phyloP scores from a whole-genome alignment of 108 stramenopile species.

The Mediolabrus comicus region DNA sequence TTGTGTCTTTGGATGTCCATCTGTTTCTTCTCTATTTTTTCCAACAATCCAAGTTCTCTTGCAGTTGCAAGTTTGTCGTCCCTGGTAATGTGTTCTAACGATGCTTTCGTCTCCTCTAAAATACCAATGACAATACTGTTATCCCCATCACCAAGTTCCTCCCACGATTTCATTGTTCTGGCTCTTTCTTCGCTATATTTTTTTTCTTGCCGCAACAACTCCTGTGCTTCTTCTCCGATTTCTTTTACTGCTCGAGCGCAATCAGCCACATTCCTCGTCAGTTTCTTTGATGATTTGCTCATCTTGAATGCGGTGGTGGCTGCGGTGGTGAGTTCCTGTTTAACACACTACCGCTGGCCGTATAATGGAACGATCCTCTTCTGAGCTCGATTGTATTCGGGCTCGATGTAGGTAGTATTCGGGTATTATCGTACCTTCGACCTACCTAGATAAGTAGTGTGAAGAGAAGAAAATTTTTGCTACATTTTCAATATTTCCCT shows the following conservation, averaged over 20 bases:
- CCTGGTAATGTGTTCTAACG: constrained; percentile 21
- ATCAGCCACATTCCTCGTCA: background rate
- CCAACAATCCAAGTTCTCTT: constrained; percentile 24
- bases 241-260: background rate
- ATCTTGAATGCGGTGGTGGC: no score
- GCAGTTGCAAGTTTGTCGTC: constrained; percentile 33
- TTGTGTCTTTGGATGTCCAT: constrained; percentile 40
- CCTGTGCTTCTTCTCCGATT: background rate
- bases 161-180: constrained; percentile 3
- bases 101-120: constrained; percentile 22
- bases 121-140: constrained; percentile 7
- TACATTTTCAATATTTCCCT: no score
- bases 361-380: no score
- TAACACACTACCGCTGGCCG: no score
- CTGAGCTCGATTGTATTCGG: no score
- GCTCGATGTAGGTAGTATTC: no score
- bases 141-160: constrained; percentile 2
- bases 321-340: no score
- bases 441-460: no score
- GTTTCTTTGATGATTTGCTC: no score
- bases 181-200: constrained; percentile 13
- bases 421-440: no score
- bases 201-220: constrained; percentile 12
- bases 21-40: constrained; percentile 35
- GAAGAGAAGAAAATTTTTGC: no score